These are phyloP conservation scores for Pleurotus pulmonarius DNA, from an alignment of 768 basidiomycete species.

Conservation along the genomic window DNA sequence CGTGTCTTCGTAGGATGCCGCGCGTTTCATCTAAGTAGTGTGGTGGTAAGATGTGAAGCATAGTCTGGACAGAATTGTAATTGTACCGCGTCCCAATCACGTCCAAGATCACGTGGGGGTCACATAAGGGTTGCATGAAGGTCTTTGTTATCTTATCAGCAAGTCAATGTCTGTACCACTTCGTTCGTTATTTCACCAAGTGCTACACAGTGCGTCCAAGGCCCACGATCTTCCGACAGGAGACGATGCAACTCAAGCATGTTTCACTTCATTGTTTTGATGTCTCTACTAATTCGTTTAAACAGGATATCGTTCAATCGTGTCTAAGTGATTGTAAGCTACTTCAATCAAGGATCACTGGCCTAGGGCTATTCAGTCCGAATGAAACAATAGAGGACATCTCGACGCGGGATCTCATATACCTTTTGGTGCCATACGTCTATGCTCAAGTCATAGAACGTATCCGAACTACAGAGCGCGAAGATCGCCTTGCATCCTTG, in stretches of 20 bases:
- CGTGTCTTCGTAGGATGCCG: constrained; percentile 2
- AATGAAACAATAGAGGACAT: constrained; percentile 86
- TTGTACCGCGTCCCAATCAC: not conserved
- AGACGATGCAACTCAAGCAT: constrained; percentile 41
- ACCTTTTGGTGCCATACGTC: constrained; percentile 70
- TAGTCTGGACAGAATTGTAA: not conserved
- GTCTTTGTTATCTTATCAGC: not conserved
- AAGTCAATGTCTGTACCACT: constrained; percentile 24
- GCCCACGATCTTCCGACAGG: constrained; percentile 34
- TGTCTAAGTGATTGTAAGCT: constrained; percentile 53
- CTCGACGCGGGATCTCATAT: constrained; percentile 69
- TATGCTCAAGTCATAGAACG: constrained; percentile 63
- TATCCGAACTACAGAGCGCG: constrained; percentile 48
- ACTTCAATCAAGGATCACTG: constrained; percentile 49
- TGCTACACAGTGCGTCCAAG: constrained; percentile 35
- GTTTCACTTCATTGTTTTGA: not conserved
- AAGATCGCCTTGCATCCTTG: constrained; percentile 56
- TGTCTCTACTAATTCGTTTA: not conserved
- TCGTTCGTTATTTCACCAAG: constrained; percentile 31
- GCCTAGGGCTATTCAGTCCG: constrained; percentile 72
- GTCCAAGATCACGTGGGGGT: too few species aligned
- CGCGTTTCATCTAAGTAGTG: constrained; percentile 18
- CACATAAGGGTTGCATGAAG: too few species aligned
- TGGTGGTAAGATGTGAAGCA: not conserved
- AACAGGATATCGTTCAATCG: constrained; percentile 55